Base-by-base conservation (phyloP, 352 stramenopile genomes). In the Aphanomyces astaci region DNA sequence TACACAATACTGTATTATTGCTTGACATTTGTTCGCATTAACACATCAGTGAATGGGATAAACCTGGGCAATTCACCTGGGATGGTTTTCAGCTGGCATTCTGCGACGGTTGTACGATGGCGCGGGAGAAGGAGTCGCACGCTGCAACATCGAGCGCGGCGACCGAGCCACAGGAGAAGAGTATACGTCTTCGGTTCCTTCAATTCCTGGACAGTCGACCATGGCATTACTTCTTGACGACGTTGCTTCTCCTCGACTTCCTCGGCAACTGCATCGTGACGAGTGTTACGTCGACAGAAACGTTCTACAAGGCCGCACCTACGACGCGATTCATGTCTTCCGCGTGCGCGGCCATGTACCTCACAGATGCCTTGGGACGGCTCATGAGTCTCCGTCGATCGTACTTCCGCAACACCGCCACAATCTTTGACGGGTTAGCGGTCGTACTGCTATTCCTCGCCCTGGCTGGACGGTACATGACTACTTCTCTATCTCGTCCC, bases 321-420 rank as follows among this genome's bases (percentile, higher is more conserved):
- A 76, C 73, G 53, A 91, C 86, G 66, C 83, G 86, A 36, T 81
- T 81, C 66, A 88, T 91, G 66, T 91, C 81, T 17, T 79, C 82
- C 1, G 84, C 77, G 0, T 76, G 90, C 52, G 88, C 92, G 79
- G 63, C 91, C 22, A 87, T 81, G 63, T 93, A 92, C 75, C 78
- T 92, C 54, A 75, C 93, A 32, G 86, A 93, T 57, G 90, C 92
- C 78, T 28, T 86, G 19, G 87, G 92, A 53, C 86, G 86, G 27
- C 69, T 93, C 11, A 69, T 87, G 52, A 84, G 82, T 1, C 67
- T 95, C 52, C 81, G 86, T 4, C 73, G 82, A 31, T 82, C 83
- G 60, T 78, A 92, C 51, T 81, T 92, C 62, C 79, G 81, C 15
- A 93, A 83, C 27, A 79, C 88, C 71, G 91, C 82, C 5, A 92